Conservation (phyloP, 768 basidiomycete genomes). For the Boletus reticuloceps region DNA sequence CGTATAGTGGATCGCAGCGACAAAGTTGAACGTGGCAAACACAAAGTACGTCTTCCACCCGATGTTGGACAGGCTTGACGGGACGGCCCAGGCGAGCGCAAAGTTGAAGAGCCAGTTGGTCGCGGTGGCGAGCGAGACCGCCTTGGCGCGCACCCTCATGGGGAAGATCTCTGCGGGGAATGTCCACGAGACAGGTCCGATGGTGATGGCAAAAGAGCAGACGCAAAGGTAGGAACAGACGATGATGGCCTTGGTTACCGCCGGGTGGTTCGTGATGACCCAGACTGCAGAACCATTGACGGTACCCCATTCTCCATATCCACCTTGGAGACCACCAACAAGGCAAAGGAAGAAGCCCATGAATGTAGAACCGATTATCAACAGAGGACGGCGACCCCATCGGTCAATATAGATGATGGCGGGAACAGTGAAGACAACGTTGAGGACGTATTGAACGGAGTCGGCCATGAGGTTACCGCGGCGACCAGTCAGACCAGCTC, state of each 20-base stretch:
- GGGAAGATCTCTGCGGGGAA: slow-evolving; percentile 74
- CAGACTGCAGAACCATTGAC: slow-evolving; percentile 47
- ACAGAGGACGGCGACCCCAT: slow-evolving; percentile 78
- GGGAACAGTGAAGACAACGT: slow-evolving; percentile 41
- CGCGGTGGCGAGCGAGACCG: slow-evolving; percentile 42
- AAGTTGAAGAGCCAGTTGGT: slow-evolving; percentile 71
- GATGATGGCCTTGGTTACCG: slow-evolving; percentile 67
- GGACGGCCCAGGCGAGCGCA: slow-evolving; percentile 72
- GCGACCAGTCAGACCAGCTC: slow-evolving; percentile 71
- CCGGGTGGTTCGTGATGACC: slow-evolving; percentile 56
- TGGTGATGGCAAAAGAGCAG: slow-evolving; percentile 68
- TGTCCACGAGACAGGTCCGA: slow-evolving; percentile 77
- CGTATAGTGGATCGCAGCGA: slow-evolving; percentile 65
- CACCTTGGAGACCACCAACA: slow-evolving; percentile 71
- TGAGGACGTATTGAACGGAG: slow-evolving; percentile 56
- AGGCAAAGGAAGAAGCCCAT: slow-evolving; percentile 80
- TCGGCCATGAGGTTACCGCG: slow-evolving; percentile 75
- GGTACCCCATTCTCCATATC: slow-evolving; percentile 61
- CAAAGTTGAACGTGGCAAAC: slow-evolving; percentile 75
- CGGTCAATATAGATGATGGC: slow-evolving; percentile 66
- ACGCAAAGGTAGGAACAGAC: slow-evolving; percentile 78
- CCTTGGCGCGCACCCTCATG: slow-evolving; percentile 64
- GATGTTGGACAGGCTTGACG: slow-evolving; percentile 63
- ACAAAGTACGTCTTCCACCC: slow-evolving; percentile 79
- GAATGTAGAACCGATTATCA: slow-evolving; percentile 58